A percentile compares a stretch with the other conserved stretches of the same genome.
These are phyloP conservation scores for Mycena epipterygia DNA, from an alignment of 768 basidiomycete species.

Conservation along the genomic window DNA sequence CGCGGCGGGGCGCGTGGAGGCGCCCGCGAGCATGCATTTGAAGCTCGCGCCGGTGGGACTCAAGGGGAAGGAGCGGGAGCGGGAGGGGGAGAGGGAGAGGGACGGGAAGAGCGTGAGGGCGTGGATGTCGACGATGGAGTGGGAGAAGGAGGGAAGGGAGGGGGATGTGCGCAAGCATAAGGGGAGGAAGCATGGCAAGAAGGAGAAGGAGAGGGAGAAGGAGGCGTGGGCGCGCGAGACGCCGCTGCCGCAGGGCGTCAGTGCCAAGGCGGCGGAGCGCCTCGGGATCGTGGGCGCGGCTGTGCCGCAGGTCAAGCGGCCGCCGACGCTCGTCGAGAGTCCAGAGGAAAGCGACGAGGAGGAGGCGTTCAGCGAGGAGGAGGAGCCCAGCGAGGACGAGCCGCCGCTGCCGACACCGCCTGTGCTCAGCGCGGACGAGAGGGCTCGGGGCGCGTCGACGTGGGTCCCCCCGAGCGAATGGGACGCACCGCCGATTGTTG, in stretches of 20 bases:
- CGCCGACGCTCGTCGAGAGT: conserved; percentile 21
- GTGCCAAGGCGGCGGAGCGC: conserved; percentile 36
- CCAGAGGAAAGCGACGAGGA: conserved; percentile 35
- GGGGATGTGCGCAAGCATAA: not conserved
- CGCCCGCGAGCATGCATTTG: conserved; percentile 23
- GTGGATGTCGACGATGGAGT: conserved; percentile 19
- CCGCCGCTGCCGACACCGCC: not conserved
- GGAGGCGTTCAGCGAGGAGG: not conserved
- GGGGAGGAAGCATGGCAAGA: not conserved
- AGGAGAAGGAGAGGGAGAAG: not conserved
- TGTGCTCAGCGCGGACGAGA: not conserved
- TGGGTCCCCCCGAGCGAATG: conserved; percentile 35
- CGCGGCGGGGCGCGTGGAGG: conserved; percentile 8
- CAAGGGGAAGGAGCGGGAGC: conserved; percentile 8
- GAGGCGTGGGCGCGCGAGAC: conserved; percentile 2
- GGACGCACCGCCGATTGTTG: conserved; percentile 25
- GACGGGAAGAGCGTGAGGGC: not conserved
- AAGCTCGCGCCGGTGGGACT: conserved; percentile 34
- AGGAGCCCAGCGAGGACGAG: not conserved
- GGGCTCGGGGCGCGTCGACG: conserved; percentile 17
- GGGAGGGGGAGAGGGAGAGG: not conserved
- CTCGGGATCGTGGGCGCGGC: conserved; percentile 30
- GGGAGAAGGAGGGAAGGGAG: not conserved
- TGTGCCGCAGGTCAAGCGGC: conserved; percentile 5
- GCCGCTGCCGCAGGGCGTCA: conserved; percentile 32